Percentiles rank a stretch among this genome's conserved stretches.
These are phyloP conservation scores for Diutina catenulata DNA, from an alignment of 1,139 yeast species.

Conservation along the genomic window DNA sequence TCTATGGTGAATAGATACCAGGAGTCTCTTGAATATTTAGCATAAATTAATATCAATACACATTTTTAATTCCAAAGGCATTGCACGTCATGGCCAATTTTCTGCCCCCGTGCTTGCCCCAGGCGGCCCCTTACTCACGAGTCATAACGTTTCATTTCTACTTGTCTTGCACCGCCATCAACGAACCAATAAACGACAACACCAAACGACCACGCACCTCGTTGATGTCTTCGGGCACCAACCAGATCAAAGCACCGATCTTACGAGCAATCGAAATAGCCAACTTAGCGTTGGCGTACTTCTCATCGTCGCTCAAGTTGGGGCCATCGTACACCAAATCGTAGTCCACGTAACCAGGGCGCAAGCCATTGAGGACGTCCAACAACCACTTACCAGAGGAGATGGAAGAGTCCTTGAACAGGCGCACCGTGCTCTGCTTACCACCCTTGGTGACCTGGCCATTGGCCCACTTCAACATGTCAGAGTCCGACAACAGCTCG, in stretches of 20 bases:
- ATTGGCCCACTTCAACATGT: conserved; percentile 91
- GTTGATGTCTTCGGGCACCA: conserved; percentile 97
- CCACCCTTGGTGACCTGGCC: conserved; percentile 79
- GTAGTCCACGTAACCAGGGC: conserved; percentile 96
- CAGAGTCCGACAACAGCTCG: conserved; percentile 62
- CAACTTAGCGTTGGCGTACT: conserved; percentile 86
- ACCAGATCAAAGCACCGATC: conserved; percentile 94
- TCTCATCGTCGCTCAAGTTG: conserved; percentile 59
- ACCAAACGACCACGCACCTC: conserved; percentile 92
- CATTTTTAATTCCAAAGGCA: no score
- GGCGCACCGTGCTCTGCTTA: conserved; percentile 52
- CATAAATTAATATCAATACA: no score
- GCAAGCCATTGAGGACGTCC: conserved; percentile 84
- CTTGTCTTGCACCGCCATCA: conserved; percentile 75
- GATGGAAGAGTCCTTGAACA: conserved; percentile 73
- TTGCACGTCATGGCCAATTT: no score
- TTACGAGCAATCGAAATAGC: conserved; percentile 98
- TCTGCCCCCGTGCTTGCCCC: no score
- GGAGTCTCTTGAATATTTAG: no score
- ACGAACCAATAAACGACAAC: conserved; percentile 87
- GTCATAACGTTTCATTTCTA: no score
- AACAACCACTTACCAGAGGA: conserved; percentile 71
- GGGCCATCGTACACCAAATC: conserved; percentile 73
- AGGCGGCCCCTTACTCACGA: no score
- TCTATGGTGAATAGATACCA: conserved; percentile 13